A percentile compares a stretch with the other conserved stretches of the same genome.
These are phyloP conservation scores for Cinchona pubescens DNA, from an alignment of 257 asterid species.

Conservation along the genomic window DNA sequence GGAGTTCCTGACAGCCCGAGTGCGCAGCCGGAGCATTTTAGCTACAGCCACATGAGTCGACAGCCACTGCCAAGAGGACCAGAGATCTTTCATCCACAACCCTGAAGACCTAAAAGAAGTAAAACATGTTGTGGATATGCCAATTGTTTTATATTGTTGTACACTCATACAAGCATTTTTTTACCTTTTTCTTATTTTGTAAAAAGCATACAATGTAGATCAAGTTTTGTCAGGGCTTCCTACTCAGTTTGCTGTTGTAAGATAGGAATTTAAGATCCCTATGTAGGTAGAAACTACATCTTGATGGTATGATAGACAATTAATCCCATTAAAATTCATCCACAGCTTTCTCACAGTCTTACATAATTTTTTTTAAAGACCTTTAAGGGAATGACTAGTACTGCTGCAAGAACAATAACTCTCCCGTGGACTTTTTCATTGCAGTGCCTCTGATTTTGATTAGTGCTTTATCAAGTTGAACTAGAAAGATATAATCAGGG, in stretches of 20 bases:
- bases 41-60: conserved; percentile 17
- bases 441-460: too few relatives aligned
- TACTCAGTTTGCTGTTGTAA: neutral
- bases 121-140: neutral
- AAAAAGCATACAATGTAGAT: neutral
- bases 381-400: too few relatives aligned
- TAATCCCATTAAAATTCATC: too few relatives aligned
- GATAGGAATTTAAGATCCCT: neutral
- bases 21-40: conserved; percentile 29
- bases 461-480: too few relatives aligned
- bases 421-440: too few relatives aligned
- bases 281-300: neutral
- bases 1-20: conserved; percentile 51
- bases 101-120: conserved; percentile 28
- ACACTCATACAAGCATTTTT: neutral
- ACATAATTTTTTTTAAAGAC: too few relatives aligned
- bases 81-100: conserved; percentile 42
- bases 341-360: too few relatives aligned
- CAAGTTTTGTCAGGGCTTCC: neutral
- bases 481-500: too few relatives aligned
- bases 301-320: neutral
- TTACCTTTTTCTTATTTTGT: neutral
- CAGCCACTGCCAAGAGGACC: conserved; percentile 26
- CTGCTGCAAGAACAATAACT: too few relatives aligned
- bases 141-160: neutral